phyloP scores from a whole-genome alignment of 352 stramenopile genomes.

The Blastocystis sp. region DNA sequence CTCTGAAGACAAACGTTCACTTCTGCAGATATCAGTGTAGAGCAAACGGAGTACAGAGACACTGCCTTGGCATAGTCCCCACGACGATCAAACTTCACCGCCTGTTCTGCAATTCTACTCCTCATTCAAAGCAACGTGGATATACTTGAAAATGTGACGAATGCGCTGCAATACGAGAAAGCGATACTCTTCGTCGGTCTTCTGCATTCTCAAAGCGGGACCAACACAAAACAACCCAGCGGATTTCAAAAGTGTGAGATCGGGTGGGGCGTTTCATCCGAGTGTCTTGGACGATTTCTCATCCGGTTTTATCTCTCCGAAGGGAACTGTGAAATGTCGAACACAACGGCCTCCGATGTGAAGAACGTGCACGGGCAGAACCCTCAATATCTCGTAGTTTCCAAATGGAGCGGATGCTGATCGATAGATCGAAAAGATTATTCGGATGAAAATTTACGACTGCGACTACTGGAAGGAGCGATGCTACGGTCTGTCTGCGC shows the following conservation, averaged over 20 bases:
- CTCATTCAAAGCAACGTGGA: neutral
- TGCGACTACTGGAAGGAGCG: slow-evolving; percentile 73
- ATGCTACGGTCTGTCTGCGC: slow-evolving; percentile 91
- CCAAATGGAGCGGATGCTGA: neutral
- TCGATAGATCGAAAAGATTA: slow-evolving; percentile 68
- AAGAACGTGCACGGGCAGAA: slow-evolving; percentile 56
- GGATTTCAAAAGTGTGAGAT: too few species aligned
- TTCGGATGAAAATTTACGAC: slow-evolving; percentile 63
- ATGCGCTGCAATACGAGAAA: slow-evolving; percentile 43
- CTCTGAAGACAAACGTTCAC: neutral
- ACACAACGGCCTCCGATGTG: slow-evolving; percentile 39
- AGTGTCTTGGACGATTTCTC: too few species aligned
- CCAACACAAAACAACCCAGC: too few species aligned
- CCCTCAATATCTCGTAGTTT: slow-evolving; percentile 47
- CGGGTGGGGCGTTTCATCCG: too few species aligned
- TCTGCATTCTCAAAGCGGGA: neutral
- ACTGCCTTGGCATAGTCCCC: slow-evolving; percentile 21
- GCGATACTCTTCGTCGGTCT: slow-evolving; percentile 34
- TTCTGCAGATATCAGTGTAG: slow-evolving; percentile 30
- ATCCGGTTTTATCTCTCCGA: too few species aligned
- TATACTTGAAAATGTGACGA: slow-evolving; percentile 33
- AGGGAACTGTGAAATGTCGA: slow-evolving; percentile 32
- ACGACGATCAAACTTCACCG: slow-evolving; percentile 24
- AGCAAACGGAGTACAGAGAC: slow-evolving; percentile 46
- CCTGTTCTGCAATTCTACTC: slow-evolving; percentile 36